Conservation (phyloP, 805 yeast species). For the Candida sonorensis region DNA sequence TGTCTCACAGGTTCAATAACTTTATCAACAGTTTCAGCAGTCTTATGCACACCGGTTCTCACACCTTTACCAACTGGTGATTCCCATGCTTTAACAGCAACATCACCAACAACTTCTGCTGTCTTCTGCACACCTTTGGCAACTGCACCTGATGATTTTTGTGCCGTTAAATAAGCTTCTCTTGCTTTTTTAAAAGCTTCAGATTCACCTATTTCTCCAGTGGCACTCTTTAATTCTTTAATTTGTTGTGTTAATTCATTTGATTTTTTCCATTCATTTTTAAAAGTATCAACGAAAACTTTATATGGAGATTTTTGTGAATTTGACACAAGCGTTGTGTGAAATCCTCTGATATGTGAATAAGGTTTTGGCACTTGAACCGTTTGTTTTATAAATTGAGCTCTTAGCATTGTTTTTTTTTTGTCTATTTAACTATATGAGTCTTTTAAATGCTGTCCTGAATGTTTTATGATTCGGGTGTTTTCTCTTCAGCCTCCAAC, state of each 20-base stretch:
- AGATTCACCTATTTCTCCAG: slow-evolving; percentile 88
- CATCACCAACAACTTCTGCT: slow-evolving; percentile 89
- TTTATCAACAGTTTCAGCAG: slow-evolving; percentile 84
- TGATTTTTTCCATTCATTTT: slow-evolving; percentile 83
- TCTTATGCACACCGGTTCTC: slow-evolving; percentile 71
- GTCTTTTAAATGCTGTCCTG: no score
- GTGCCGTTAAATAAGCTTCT: slow-evolving; percentile 86
- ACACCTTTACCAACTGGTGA: slow-evolving; percentile 87
- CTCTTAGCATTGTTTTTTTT: slow-evolving; percentile 7
- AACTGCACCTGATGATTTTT: slow-evolving; percentile 53
- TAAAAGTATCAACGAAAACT: slow-evolving; percentile 90
- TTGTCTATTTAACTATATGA: not conserved
- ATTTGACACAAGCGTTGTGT: slow-evolving; percentile 4
- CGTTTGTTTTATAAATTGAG: slow-evolving; percentile 3
- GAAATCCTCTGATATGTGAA: slow-evolving; percentile 12
- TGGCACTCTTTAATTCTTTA: slow-evolving; percentile 91
- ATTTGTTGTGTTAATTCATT: slow-evolving; percentile 86
- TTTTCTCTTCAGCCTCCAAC: no score
- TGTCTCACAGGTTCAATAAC: slow-evolving; percentile 89
- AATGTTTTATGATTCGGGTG: no score
- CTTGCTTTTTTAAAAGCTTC: slow-evolving; percentile 90
- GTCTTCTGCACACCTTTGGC: slow-evolving; percentile 76
- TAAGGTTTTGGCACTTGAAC: slow-evolving; percentile 1
- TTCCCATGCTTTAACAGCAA: slow-evolving; percentile 92
- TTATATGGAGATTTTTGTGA: slow-evolving; percentile 72